These are phyloP conservation scores for Trifolium dubium DNA, from an alignment of 306 rosid genomes.

Conservation along the genomic window DNA sequence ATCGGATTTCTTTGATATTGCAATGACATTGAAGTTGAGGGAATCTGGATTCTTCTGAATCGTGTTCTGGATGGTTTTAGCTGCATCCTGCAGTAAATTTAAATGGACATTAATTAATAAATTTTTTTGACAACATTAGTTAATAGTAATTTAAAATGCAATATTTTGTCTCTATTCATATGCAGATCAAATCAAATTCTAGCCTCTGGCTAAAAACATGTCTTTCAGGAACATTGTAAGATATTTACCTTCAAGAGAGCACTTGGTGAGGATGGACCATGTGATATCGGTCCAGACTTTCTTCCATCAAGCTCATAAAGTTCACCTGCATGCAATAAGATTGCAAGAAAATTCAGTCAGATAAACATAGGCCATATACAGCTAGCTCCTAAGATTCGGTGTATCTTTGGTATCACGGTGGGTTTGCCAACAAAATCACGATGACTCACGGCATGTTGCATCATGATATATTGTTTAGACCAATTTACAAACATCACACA, in stretches of 20 bases:
- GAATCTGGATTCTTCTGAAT: slow-evolving; percentile 79
- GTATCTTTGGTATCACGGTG: too few relatives aligned
- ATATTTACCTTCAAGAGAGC: slow-evolving; percentile 64
- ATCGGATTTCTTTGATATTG: slow-evolving; percentile 66
- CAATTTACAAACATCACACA: slow-evolving; percentile 12
- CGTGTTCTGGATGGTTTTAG: slow-evolving; percentile 68
- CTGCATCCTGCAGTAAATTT: slow-evolving; percentile 66
- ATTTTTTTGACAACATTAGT: too few relatives aligned
- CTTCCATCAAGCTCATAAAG: slow-evolving; percentile 96
- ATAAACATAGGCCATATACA: not conserved
- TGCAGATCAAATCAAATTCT: slow-evolving; percentile 27
- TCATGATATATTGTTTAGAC: slow-evolving; percentile 21
- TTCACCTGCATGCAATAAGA: slow-evolving; percentile 50
- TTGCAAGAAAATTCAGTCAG: slow-evolving; percentile 16
- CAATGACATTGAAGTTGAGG: slow-evolving; percentile 82
- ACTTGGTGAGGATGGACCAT: slow-evolving; percentile 74
- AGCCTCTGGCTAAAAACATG: not conserved
- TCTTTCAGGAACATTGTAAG: slow-evolving; percentile 11
- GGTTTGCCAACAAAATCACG: too few relatives aligned
- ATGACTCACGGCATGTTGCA: not conserved
- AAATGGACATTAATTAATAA: not conserved
- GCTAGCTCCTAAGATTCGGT: not conserved
- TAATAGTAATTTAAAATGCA: not conserved
- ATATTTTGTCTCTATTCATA: not conserved
- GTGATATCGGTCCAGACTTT: slow-evolving; percentile 74